Conservation (phyloP, 495 filamentous ascomycete genomes). For the Lepraria neglecta region DNA sequence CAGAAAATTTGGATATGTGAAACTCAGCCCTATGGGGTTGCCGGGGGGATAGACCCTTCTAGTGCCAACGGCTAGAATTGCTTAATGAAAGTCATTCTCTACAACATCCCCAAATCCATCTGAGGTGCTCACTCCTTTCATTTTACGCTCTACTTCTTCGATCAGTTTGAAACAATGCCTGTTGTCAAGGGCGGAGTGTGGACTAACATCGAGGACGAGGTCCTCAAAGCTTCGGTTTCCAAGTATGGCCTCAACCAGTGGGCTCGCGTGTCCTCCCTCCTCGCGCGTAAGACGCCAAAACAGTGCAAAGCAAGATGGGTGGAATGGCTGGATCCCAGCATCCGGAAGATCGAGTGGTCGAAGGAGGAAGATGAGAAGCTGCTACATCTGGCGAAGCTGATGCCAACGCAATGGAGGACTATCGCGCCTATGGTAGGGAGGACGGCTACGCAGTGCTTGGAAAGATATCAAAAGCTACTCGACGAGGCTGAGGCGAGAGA, state of each 20-base stretch:
- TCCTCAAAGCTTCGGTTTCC: constrained; percentile 91
- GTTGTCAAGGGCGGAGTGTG: constrained; percentile 98
- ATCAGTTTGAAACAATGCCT: constrained; percentile 57
- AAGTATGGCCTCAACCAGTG: constrained; percentile 98
- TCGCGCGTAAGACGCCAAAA: constrained; percentile 96
- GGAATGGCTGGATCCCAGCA: constrained; percentile 96
- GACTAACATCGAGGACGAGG: constrained; percentile 84
- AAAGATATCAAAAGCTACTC: constrained; percentile 91
- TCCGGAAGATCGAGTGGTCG: constrained; percentile 98
- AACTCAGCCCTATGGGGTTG: no score
- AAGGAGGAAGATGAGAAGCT: constrained; percentile 98
- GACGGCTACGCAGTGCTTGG: constrained; percentile 92
- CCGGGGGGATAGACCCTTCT: no score
- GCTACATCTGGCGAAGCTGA: constrained; percentile 91
- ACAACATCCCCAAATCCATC: background rate
- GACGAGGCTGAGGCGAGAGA: constrained; percentile 94
- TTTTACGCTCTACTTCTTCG: background rate
- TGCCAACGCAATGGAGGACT: constrained; percentile 98
- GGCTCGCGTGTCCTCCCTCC: constrained; percentile 94
- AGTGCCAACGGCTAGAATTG: background rate
- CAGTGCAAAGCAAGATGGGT: constrained; percentile 98
- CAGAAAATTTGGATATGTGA: no score
- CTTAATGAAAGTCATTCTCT: background rate
- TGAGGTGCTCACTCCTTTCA: background rate
- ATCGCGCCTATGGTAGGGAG: constrained; percentile 95